Conservation (phyloP, 1,284 basidiomycete species). For the Malassezia psittaci region DNA sequence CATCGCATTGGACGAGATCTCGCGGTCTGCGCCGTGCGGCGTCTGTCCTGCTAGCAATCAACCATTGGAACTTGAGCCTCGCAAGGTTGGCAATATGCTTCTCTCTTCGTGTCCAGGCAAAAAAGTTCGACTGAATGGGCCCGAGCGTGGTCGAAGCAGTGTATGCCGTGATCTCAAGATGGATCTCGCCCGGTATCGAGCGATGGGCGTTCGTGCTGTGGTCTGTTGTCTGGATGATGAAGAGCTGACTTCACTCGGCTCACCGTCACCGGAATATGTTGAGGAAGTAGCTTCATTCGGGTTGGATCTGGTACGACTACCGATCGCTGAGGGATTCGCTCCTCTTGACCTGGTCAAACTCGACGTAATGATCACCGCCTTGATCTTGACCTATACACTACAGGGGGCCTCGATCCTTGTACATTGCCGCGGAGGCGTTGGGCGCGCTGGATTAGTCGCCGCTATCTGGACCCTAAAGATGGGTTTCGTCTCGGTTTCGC, state of each 20-base stretch:
- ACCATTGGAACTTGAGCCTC: not conserved
- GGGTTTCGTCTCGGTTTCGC: slow-evolving; percentile 55
- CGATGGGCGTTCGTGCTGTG: slow-evolving; percentile 66
- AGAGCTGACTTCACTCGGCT: slow-evolving; percentile 74
- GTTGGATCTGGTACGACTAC: slow-evolving; percentile 65
- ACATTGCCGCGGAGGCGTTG: slow-evolving; percentile 90
- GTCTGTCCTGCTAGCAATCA: not conserved
- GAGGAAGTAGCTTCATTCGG: slow-evolving; percentile 58
- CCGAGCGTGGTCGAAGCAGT: slow-evolving; percentile 66
- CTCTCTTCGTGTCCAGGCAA: slow-evolving; percentile 92
- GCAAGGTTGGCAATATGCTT: slow-evolving; percentile 69
- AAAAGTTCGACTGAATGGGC: slow-evolving; percentile 75
- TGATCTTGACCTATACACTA: slow-evolving; percentile 68
- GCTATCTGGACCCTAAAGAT: slow-evolving; percentile 88
- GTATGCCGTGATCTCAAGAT: slow-evolving; percentile 71
- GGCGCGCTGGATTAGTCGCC: slow-evolving; percentile 81
- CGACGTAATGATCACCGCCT: slow-evolving; percentile 60
- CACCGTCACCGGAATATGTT: slow-evolving; percentile 69
- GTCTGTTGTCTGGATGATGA: slow-evolving; percentile 78
- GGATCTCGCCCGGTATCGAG: slow-evolving; percentile 68
- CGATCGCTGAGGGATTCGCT: slow-evolving; percentile 80
- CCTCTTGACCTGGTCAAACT: slow-evolving; percentile 72
- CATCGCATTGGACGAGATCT: slow-evolving; percentile 22
- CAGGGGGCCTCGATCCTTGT: slow-evolving; percentile 66
- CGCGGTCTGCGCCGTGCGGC: not conserved